Evolutionary conservation across 495 filamentous ascomycete species (phyloP).

Genomic region (Tuber indicum): DNA sequence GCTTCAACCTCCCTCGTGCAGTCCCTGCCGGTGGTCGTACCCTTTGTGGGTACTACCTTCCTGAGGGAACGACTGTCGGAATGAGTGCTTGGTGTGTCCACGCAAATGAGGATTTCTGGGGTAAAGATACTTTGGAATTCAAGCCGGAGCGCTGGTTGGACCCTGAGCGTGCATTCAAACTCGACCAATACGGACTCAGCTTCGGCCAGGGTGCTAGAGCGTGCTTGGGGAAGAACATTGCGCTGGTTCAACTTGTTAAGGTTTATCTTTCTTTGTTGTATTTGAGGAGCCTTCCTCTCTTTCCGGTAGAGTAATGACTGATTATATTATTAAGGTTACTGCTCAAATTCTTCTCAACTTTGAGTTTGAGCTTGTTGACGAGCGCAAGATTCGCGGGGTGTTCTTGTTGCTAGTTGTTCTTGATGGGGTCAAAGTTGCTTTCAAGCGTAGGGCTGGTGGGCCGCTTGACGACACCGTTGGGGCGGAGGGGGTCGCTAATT

Average conservation of each 20-base stretch:
- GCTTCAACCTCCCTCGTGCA: slow-evolving; percentile 77
- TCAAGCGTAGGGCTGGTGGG: slow-evolving; percentile 32
- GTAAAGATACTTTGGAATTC: slow-evolving; percentile 69
- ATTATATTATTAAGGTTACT: slow-evolving; percentile 5
- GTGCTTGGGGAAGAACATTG: slow-evolving; percentile 38
- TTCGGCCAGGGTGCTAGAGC: slow-evolving; percentile 32
- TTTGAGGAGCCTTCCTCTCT: background rate
- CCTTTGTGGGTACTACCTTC: slow-evolving; percentile 46
- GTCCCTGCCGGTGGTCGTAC: slow-evolving; percentile 59
- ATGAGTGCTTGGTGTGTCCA: slow-evolving; percentile 39
- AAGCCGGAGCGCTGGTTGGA: slow-evolving; percentile 66
- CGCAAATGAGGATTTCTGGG: slow-evolving; percentile 64
- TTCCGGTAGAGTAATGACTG: background rate
- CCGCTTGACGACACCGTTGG: slow-evolving; percentile 33
- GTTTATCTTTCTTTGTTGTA: background rate
- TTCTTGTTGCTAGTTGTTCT: slow-evolving; percentile 49
- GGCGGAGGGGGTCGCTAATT: slow-evolving; percentile 6
- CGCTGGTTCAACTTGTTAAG: slow-evolving; percentile 34
- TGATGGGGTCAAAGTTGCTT: slow-evolving; percentile 35
- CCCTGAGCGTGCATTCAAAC: slow-evolving; percentile 59
- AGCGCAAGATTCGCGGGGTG: slow-evolving; percentile 51
- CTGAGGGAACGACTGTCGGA: slow-evolving; percentile 43
- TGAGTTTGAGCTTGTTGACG: slow-evolving; percentile 34
- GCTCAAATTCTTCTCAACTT: slow-evolving; percentile 36
- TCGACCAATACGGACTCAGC: slow-evolving; percentile 29